A percentile compares a stretch with the other conserved stretches of the same genome.
Conservation (phyloP, 1,284 basidiomycete species). For the Trichosporon faecale region DNA sequence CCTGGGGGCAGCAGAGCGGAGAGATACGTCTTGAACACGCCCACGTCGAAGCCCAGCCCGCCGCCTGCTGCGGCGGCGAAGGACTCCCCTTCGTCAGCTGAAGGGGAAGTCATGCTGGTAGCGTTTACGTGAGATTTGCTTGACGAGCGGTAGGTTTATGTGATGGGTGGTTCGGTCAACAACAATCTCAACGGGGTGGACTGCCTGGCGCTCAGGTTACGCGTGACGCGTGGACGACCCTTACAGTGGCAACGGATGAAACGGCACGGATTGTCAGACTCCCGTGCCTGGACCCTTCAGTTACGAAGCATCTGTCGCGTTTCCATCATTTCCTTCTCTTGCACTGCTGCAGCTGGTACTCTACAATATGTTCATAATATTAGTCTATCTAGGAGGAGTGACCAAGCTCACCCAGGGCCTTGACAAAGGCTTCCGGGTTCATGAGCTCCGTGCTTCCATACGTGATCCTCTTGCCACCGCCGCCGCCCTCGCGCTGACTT, state of each 20-base stretch:
- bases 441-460: conserved; percentile 97
- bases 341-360: conserved; percentile 9
- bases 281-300: not conserved
- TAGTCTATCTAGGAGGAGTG: conserved; percentile 18
- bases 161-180: not conserved
- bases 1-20: conserved; percentile 42
- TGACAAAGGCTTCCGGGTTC: conserved; percentile 80
- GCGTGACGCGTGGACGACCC: not conserved
- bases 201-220: not conserved
- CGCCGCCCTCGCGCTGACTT: conserved; percentile 53
- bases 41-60: conserved; percentile 43
- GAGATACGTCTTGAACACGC: conserved; percentile 45
- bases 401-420: conserved; percentile 46
- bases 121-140: not conserved
- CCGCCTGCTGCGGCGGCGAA: conserved; percentile 19
- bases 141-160: not conserved
- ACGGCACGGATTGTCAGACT: not conserved
- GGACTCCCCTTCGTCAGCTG: conserved; percentile 34
- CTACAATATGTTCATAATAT: conserved; percentile 17
- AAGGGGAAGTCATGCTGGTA: conserved; percentile 26
- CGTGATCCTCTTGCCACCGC: conserved; percentile 71
- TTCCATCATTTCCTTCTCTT: not conserved
- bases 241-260: conserved; percentile 5
- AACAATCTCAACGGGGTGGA: not conserved
- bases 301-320: not conserved